A percentile compares a stretch with the other conserved stretches of the same genome.
These are phyloP conservation scores for Hibiscus trionum DNA, from an alignment of 345 rosid genomes.

Conservation along the genomic window DNA sequence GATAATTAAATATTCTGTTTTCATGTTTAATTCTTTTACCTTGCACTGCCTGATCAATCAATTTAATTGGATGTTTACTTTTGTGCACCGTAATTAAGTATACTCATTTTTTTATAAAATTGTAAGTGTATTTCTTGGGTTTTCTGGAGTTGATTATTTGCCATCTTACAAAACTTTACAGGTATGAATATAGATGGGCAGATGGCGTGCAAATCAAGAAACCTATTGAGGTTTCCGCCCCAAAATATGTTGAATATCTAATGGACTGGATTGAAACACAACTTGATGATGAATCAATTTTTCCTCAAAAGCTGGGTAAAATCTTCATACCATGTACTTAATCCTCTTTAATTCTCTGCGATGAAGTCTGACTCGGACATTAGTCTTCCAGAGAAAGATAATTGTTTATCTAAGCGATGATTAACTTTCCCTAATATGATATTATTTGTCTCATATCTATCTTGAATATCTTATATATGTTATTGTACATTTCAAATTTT, in stretches of 20 bases:
- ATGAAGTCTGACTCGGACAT: not conserved
- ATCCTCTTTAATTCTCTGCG: constrained; percentile 2
- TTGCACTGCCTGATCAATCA: not conserved
- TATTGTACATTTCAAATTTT: constrained; percentile 8
- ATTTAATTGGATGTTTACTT: not conserved
- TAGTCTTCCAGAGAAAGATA: not conserved
- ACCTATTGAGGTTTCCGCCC: constrained; percentile 95
- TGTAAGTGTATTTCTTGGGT: not conserved
- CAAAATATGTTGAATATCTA: constrained; percentile 93
- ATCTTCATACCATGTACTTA: constrained; percentile 7
- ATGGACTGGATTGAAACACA: constrained; percentile 99
- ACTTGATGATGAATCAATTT: constrained; percentile 92
- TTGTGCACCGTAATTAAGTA: not conserved
- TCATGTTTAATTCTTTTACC: not conserved
- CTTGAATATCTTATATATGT: not conserved
- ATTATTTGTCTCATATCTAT: not conserved
- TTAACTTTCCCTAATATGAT: not conserved
- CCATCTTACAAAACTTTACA: constrained; percentile 23
- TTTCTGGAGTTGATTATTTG: constrained; percentile 10
- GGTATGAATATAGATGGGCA: constrained; percentile 99
- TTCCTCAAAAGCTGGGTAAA: constrained; percentile 97
- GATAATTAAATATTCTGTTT: not conserved
- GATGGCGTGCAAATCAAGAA: constrained; percentile 27
- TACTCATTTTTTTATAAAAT: not conserved
- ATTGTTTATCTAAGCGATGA: not conserved